phyloP scores from a whole-genome alignment of 1,284 basidiomycete species.

The Ustilago bromivora region DNA sequence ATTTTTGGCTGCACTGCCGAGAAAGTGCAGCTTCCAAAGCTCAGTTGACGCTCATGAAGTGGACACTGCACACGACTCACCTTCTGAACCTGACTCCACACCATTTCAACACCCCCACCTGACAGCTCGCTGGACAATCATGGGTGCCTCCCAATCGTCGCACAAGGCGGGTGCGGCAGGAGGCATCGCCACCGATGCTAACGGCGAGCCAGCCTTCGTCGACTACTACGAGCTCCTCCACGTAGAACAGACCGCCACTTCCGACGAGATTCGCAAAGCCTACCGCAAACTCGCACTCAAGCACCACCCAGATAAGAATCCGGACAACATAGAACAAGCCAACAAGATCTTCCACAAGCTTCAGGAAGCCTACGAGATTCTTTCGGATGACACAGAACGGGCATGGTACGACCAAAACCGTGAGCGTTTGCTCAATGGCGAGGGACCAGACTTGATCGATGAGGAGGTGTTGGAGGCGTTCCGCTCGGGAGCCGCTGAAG shows the following conservation, averaged over 20 bases:
- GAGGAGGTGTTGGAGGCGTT: slow-evolving; percentile 79
- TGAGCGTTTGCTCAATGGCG: slow-evolving; percentile 74
- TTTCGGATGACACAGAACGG: slow-evolving; percentile 75
- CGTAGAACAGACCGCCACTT: slow-evolving; percentile 60
- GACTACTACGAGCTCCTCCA: slow-evolving; percentile 67
- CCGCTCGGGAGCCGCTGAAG: slow-evolving; percentile 74
- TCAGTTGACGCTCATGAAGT: neutral
- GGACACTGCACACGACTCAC: slow-evolving; percentile 20
- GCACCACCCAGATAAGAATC: slow-evolving; percentile 72
- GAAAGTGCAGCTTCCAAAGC: slow-evolving; percentile 1
- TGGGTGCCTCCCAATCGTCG: slow-evolving; percentile 56
- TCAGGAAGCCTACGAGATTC: slow-evolving; percentile 92
- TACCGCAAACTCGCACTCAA: slow-evolving; percentile 69
- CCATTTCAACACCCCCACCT: neutral
- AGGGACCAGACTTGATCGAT: slow-evolving; percentile 57
- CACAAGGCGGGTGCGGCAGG: slow-evolving; percentile 38
- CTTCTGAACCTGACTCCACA: neutral
- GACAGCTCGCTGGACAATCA: slow-evolving; percentile 6
- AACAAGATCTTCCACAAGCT: slow-evolving; percentile 88
- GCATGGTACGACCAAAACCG: slow-evolving; percentile 99
- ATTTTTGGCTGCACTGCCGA: slow-evolving; percentile 21
- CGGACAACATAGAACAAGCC: slow-evolving; percentile 80
- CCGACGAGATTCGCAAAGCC: slow-evolving; percentile 66
- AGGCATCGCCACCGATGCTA: slow-evolving; percentile 29
- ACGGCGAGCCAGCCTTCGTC: slow-evolving; percentile 53